phyloP scores from a whole-genome alignment of 805 yeast species.

The Saccharomycodes ludwigii region DNA sequence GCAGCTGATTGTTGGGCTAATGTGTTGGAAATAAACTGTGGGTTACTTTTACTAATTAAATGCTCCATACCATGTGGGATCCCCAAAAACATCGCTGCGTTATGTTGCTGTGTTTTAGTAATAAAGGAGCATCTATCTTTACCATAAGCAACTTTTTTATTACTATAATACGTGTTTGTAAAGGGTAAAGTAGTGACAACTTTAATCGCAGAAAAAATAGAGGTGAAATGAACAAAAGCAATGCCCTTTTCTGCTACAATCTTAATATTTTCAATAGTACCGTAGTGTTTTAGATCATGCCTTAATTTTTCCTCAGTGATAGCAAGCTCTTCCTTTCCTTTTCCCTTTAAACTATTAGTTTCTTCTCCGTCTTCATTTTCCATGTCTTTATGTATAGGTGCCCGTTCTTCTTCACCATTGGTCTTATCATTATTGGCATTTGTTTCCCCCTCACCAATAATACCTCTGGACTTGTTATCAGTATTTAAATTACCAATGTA shows the following conservation, averaged over 20 bases:
- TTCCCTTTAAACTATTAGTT: no score
- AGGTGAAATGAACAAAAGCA: conserved; percentile 83
- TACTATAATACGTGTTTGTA: conserved; percentile 51
- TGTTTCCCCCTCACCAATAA: no score
- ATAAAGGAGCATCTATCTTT: conserved; percentile 92
- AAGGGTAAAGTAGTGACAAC: conserved; percentile 68
- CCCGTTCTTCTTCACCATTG: conserved; percentile 4
- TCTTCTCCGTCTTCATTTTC: no score
- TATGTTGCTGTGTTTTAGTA: conserved; percentile 90
- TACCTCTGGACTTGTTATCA: no score
- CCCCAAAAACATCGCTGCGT: conserved; percentile 91
- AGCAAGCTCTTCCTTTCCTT: conserved; percentile 7
- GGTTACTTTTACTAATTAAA: conserved; percentile 54
- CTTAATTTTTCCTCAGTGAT: conserved; percentile 58
- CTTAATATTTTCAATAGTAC: conserved; percentile 77
- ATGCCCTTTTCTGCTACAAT: conserved; percentile 69
- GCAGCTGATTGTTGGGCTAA: conserved; percentile 91
- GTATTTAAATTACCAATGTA: conserved; percentile 72
- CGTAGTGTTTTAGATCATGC: conserved; percentile 58
- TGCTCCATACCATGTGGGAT: conserved; percentile 83
- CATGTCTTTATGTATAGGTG: no score
- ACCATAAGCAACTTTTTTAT: conserved; percentile 77
- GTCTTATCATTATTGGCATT: neutral
- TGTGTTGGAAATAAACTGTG: conserved; percentile 50
- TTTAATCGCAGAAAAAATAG: conserved; percentile 75